Evolutionary conservation across 2,329 filamentous ascomycete genomes (phyloP).

Genomic region (Penicillium sp.): DNA sequence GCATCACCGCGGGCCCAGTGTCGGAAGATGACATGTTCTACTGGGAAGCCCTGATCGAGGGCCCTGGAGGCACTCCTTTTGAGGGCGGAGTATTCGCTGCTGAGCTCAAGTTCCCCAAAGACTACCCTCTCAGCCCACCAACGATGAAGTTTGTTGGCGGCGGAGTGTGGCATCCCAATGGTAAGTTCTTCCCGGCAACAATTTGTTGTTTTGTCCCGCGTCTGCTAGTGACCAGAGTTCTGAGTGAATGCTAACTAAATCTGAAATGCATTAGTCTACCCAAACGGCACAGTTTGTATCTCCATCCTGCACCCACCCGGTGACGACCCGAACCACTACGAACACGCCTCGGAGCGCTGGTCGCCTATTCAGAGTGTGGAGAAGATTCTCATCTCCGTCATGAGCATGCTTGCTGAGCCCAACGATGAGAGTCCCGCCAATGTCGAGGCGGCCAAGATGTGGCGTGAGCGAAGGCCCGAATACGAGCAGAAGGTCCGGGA

Average conservation of each 20-base stretch:
- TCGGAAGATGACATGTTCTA: conserved; percentile 92
- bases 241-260: not conserved
- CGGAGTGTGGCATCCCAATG: conserved; percentile 90
- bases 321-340: conserved; percentile 98
- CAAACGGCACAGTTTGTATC: conserved; percentile 90
- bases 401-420: conserved; percentile 97
- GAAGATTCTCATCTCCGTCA: conserved; percentile 94
- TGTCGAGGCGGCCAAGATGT: conserved; percentile 94
- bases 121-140: conserved; percentile 94
- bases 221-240: not conserved
- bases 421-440: conserved; percentile 97
- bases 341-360: conserved; percentile 93
- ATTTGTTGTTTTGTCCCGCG: not conserved
- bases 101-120: conserved; percentile 89
- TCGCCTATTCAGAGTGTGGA: conserved; percentile 95
- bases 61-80: conserved; percentile 92
- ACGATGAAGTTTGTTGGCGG: conserved; percentile 94
- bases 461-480: conserved; percentile 77
- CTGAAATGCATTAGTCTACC: conserved; percentile 65
- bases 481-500: conserved; percentile 86
- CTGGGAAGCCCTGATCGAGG: conserved; percentile 96
- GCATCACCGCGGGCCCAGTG: conserved; percentile 91
- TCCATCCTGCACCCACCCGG: conserved; percentile 96
- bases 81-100: conserved; percentile 95
- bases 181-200: conserved; percentile 45